phyloP scores from a whole-genome alignment of 2,329 filamentous ascomycete species.

The Diaporthe longicolla region DNA sequence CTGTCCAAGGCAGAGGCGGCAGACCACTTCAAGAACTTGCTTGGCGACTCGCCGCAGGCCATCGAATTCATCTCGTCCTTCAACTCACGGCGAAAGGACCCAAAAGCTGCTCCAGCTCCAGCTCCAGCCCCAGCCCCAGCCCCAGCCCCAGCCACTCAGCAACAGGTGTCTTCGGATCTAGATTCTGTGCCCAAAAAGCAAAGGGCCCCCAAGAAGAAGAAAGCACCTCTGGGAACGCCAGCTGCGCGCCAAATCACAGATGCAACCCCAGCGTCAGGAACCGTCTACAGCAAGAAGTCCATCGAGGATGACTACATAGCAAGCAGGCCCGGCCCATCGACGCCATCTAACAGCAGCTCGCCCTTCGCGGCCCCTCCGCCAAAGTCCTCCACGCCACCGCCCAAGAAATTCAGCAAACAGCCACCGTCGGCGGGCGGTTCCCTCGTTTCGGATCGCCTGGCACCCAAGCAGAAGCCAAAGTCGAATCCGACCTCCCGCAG shows the following conservation, averaged over 20 bases:
- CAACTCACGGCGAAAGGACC: conserved; percentile 74
- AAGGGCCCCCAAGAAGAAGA: conserved; percentile 68
- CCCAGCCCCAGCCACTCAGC: conserved; percentile 44
- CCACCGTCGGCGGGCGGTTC: conserved; percentile 81
- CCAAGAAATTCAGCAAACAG: conserved; percentile 58
- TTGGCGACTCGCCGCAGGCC: conserved; percentile 85
- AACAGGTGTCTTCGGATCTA: conserved; percentile 44
- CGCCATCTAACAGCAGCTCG: conserved; percentile 55
- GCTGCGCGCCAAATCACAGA: conserved; percentile 75
- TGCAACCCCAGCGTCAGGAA: conserved; percentile 73
- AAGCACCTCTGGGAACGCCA: conserved; percentile 73
- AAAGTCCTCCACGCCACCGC: conserved; percentile 64
- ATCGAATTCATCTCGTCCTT: conserved; percentile 86
- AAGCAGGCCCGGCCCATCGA: conserved; percentile 58
- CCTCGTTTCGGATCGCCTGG: conserved; percentile 79
- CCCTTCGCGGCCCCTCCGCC: conserved; percentile 61
- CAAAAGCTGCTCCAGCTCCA: conserved; percentile 46
- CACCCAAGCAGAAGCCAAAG: conserved; percentile 70
- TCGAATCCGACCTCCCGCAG: conserved; percentile 66
- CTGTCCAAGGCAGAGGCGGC: conserved; percentile 84
- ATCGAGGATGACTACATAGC: conserved; percentile 81
- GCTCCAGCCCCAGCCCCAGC: conserved; percentile 43
- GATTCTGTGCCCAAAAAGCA: conserved; percentile 65
- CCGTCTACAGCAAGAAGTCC: conserved; percentile 81
- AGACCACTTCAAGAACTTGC: conserved; percentile 87